phyloP scores from a whole-genome alignment of 306 rosid genomes.

The Trifolium subterraneum region DNA sequence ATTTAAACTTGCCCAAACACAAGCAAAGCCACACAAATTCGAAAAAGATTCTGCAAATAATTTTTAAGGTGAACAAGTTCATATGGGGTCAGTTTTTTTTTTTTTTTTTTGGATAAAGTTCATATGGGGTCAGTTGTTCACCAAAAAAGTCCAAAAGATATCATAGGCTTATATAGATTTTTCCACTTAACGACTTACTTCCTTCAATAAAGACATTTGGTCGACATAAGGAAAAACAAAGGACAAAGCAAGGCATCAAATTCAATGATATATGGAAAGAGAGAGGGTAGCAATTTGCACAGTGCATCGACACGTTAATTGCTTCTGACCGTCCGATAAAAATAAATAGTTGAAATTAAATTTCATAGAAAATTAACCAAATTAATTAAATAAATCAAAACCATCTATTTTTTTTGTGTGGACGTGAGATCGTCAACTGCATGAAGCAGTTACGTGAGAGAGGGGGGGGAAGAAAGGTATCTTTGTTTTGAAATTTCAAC shows the following conservation, averaged over 20 bases:
- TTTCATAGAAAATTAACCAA: no score
- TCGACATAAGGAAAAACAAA: background rate
- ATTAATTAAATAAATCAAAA: no score
- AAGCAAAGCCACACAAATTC: constrained; percentile 41
- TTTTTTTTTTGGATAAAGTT: no score
- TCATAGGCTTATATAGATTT: constrained; percentile 13
- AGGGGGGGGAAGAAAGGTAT: no score
- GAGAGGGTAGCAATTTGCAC: no score
- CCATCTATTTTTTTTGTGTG: no score
- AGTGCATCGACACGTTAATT: no score
- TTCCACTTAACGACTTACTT: background rate
- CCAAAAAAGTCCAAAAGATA: background rate
- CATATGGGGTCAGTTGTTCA: background rate
- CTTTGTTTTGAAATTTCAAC: no score
- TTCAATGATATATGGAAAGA: background rate
- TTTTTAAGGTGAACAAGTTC: constrained; percentile 27
- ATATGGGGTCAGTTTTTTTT: background rate
- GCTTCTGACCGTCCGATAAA: no score
- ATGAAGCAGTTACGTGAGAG: background rate
- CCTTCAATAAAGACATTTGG: constrained; percentile 1
- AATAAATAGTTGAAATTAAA: no score
- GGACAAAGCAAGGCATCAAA: background rate
- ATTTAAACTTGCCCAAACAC: constrained; percentile 31
- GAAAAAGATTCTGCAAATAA: background rate
- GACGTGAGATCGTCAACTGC: no score